phyloP scores from a whole-genome alignment of 331 rosid species.

The Erythrophleum ivorense region DNA sequence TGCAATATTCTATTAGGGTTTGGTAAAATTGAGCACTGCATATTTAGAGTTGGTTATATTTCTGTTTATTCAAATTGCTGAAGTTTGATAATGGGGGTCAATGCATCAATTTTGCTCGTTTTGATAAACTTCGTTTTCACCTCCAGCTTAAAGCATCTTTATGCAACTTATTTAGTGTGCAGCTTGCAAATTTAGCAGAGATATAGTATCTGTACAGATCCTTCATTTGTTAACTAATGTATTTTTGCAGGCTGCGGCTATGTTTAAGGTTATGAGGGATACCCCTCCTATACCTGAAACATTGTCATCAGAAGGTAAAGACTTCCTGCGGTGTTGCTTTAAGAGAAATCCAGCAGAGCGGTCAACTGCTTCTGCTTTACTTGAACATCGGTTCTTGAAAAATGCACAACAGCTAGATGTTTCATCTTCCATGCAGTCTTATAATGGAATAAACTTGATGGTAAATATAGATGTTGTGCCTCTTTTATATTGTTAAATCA shows the following conservation, averaged over 20 bases:
- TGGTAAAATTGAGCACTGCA: slow-evolving; percentile 12
- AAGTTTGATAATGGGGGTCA: slow-evolving; percentile 18
- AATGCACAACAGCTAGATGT: slow-evolving; percentile 56
- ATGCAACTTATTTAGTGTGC: slow-evolving; percentile 35
- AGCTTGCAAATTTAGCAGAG: slow-evolving; percentile 22
- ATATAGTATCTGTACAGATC: background rate
- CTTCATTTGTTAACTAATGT: slow-evolving; percentile 36
- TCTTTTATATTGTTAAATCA: slow-evolving; percentile 24
- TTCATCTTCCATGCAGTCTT: slow-evolving; percentile 45
- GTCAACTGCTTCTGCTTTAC: slow-evolving; percentile 67
- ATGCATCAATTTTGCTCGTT: background rate
- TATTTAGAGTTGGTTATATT: slow-evolving; percentile 15
- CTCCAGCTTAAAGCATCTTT: slow-evolving; percentile 26
- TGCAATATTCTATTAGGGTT: background rate
- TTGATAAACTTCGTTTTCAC: slow-evolving; percentile 17
- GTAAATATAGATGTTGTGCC: slow-evolving; percentile 43
- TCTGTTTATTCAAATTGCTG: slow-evolving; percentile 3
- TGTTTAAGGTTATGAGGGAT: slow-evolving; percentile 94
- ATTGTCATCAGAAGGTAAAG: slow-evolving; percentile 81
- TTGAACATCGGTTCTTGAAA: slow-evolving; percentile 85
- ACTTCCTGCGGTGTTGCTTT: slow-evolving; percentile 86
- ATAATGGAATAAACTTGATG: slow-evolving; percentile 47
- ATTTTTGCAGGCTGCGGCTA: slow-evolving; percentile 87
- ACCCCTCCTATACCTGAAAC: slow-evolving; percentile 84
- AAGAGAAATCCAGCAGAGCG: slow-evolving; percentile 95